Evolutionary conservation across 371 early-diverging fungal species (phyloP).

Genomic region (Vairimorpha apis): DNA sequence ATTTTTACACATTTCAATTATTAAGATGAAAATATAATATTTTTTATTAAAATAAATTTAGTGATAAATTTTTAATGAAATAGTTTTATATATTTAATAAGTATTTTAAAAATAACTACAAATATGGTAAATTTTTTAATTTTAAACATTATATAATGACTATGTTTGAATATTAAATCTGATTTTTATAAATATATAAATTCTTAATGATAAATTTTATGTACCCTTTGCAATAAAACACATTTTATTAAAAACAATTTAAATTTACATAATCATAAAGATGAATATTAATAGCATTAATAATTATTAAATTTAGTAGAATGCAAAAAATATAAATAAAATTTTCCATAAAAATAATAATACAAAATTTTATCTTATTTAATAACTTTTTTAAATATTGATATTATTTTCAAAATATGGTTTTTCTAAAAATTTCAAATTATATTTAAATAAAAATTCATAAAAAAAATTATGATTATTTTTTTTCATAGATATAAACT

Average conservation of each 20-base stretch:
- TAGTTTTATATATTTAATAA: neutral
- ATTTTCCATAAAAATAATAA: too few species aligned
- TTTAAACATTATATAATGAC: neutral
- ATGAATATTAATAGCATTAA: too few species aligned
- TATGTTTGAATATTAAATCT: neutral
- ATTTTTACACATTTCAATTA: too few species aligned
- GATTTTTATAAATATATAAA: too few species aligned
- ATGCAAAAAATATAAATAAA: too few species aligned
- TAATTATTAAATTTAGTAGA: too few species aligned
- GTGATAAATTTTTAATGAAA: neutral
- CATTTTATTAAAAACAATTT: too few species aligned
- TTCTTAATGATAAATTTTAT: neutral
- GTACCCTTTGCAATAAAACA: too few species aligned
- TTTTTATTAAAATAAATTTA: neutral
- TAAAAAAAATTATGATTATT: too few species aligned
- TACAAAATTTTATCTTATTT: too few species aligned
- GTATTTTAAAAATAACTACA: neutral
- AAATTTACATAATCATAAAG: too few species aligned
- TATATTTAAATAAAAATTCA: slow-evolving; percentile 11
- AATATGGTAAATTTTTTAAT: neutral
- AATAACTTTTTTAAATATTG: neutral
- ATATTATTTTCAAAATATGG: neutral
- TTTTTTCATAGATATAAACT: slow-evolving; percentile 55
- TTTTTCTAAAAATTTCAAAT: slow-evolving; percentile 51
- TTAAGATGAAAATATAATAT: too few species aligned